Evolutionary conservation across 768 basidiomycete species (phyloP).

Genomic region (Boletus eberwhitei): DNA sequence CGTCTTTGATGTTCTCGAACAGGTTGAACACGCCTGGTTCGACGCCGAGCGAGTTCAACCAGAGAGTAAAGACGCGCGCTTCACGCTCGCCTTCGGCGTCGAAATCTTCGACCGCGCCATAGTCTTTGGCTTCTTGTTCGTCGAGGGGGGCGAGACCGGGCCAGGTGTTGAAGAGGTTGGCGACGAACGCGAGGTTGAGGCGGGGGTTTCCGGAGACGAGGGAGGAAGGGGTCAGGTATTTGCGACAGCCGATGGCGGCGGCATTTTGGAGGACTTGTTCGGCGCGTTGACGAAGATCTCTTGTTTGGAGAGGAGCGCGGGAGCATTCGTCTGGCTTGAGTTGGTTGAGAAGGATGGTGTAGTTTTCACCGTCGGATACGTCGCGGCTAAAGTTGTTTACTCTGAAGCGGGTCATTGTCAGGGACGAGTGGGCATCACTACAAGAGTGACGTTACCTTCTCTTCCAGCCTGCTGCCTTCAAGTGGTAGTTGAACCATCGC

Average conservation of each 20-base stretch:
- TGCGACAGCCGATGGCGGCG: conserved; percentile 88
- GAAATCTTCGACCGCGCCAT: conserved; percentile 90
- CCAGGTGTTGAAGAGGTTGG: conserved; percentile 97
- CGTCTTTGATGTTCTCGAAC: conserved; percentile 94
- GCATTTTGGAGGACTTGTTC: conserved; percentile 95
- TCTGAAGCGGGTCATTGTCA: conserved; percentile 38
- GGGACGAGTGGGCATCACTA: neutral
- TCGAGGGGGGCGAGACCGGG: conserved; percentile 94
- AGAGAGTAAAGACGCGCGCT: conserved; percentile 95
- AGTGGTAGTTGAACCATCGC: conserved; percentile 99
- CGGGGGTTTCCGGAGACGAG: conserved; percentile 94
- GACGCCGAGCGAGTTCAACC: conserved; percentile 96
- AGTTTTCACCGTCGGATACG: conserved; percentile 97
- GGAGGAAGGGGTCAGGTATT: conserved; percentile 90
- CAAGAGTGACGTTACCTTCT: conserved; percentile 50
- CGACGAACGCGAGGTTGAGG: conserved; percentile 96
- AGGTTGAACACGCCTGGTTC: conserved; percentile 96
- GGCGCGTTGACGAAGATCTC: conserved; percentile 78
- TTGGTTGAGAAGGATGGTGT: conserved; percentile 93
- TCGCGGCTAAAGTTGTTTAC: conserved; percentile 98
- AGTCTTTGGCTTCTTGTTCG: conserved; percentile 89
- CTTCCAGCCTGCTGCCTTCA: conserved; percentile 92
- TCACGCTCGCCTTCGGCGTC: conserved; percentile 99
- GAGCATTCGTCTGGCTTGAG: conserved; percentile 94
- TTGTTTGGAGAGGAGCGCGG: conserved; percentile 82